Evolutionary conservation across 169 alveolate species (phyloP).

Genomic region (Plasmodium gaboni): DNA sequence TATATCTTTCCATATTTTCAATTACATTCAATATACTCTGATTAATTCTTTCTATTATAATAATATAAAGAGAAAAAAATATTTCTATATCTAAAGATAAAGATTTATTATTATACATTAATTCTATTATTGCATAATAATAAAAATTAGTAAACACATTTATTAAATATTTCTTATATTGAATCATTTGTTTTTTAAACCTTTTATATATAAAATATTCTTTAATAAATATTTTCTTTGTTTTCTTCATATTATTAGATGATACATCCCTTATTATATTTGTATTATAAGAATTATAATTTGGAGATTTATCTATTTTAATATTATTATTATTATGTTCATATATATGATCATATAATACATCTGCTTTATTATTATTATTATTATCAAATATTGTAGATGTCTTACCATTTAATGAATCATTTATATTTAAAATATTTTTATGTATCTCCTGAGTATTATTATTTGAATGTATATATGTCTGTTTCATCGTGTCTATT

Average conservation of each 20-base stretch:
- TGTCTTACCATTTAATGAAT: too few relatives aligned
- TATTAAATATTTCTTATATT: slow-evolving; percentile 19
- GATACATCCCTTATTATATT: too few relatives aligned
- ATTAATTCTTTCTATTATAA: slow-evolving; percentile 40
- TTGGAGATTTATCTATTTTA: too few relatives aligned
- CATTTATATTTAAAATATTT: too few relatives aligned
- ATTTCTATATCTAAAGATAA: slow-evolving; percentile 46
- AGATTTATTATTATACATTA: slow-evolving; percentile 8
- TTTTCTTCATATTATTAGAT: background rate
- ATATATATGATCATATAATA: too few relatives aligned
- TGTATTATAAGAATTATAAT: too few relatives aligned
- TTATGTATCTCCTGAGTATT: too few relatives aligned
- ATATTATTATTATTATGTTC: too few relatives aligned
- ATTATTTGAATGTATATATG: too few relatives aligned
- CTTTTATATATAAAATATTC: slow-evolving; percentile 24
- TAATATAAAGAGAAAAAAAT: slow-evolving; percentile 62
- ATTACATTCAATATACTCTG: slow-evolving; percentile 21
- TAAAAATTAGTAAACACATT: slow-evolving; percentile 22
- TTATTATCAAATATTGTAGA: too few relatives aligned
- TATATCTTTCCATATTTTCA: slow-evolving; percentile 14
- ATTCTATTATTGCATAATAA: slow-evolving; percentile 35
- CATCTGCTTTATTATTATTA: too few relatives aligned
- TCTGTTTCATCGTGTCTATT: slow-evolving; percentile 2
- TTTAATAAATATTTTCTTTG: slow-evolving; percentile 29
- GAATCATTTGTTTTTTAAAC: slow-evolving; percentile 22